Evolutionary conservation across 2,329 filamentous ascomycete species (phyloP).

Genomic region (Thelonectria blattea): DNA sequence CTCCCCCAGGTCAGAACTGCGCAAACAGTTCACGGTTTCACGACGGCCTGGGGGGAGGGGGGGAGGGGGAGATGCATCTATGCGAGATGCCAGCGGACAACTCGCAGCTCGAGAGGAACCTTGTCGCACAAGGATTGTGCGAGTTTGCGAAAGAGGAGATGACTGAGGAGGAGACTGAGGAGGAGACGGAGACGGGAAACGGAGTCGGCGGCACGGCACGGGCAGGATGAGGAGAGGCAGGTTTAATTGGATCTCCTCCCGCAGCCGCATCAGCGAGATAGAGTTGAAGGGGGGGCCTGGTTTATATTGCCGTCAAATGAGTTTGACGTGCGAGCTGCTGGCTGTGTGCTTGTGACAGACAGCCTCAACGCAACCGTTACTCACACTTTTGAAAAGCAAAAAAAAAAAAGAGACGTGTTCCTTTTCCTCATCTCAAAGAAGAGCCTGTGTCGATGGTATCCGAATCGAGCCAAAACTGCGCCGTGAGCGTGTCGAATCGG

Average conservation of each 20-base stretch:
- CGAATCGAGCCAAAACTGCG: constrained; percentile 7
- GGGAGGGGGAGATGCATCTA: constrained; percentile 10
- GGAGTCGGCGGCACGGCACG: no score
- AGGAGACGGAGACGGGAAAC: no score
- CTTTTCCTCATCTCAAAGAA: background rate
- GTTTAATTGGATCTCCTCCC: constrained; percentile 3
- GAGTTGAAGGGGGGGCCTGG: constrained; percentile 3
- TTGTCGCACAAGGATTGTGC: constrained; percentile 1
- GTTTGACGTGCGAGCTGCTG: background rate
- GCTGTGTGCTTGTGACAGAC: background rate
- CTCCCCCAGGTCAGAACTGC: constrained; percentile 9
- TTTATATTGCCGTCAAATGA: background rate
- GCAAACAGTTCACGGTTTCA: constrained; percentile 21
- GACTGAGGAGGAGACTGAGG: background rate
- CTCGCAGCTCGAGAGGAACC: constrained; percentile 1
- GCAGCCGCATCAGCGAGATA: constrained; percentile 14
- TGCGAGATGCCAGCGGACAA: constrained; percentile 17
- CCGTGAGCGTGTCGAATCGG: background rate
- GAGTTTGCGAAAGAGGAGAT: constrained; percentile 1
- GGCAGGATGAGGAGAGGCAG: constrained; percentile 2
- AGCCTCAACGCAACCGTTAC: background rate
- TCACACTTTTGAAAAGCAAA: background rate
- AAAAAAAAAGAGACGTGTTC: background rate
- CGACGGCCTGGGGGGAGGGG: background rate
- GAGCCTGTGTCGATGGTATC: background rate